A percentile compares a stretch with the other conserved stretches of the same genome.
These are phyloP conservation scores for Spiraea crenata DNA, from an alignment of 331 rosid genomes.

Conservation along the genomic window DNA sequence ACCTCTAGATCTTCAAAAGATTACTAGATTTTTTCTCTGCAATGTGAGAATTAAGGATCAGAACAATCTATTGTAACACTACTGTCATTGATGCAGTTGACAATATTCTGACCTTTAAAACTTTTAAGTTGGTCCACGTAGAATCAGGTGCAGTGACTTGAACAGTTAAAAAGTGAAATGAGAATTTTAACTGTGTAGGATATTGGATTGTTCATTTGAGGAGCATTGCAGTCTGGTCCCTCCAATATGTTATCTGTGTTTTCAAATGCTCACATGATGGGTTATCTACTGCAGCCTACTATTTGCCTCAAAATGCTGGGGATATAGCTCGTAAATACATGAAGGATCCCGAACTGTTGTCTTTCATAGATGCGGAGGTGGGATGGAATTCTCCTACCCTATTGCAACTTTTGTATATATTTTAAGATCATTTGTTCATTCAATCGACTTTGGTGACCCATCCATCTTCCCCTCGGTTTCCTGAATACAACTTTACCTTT, in stretches of 20 bases:
- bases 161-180: background rate
- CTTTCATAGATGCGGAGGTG: slow-evolving; percentile 98
- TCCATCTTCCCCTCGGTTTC: slow-evolving; percentile 5
- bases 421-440: slow-evolving; percentile 19
- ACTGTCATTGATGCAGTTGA: background rate
- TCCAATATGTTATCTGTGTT: background rate
- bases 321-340: slow-evolving; percentile 83
- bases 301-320: slow-evolving; percentile 97
- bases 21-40: background rate
- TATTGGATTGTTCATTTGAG: background rate
- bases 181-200: background rate
- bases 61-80: background rate
- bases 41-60: background rate
- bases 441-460: slow-evolving; percentile 5
- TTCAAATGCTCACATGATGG: slow-evolving; percentile 11
- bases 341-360: slow-evolving; percentile 74
- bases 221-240: background rate
- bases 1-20: background rate
- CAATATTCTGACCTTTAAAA: background rate
- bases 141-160: slow-evolving; percentile 1
- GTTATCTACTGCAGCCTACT: slow-evolving; percentile 60
- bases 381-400: slow-evolving; percentile 25
- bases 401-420: slow-evolving; percentile 5
- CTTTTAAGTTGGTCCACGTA: background rate
- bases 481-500: slow-evolving; percentile 6